phyloP scores from a whole-genome alignment of 1,284 basidiomycete genomes.

The Agaricales sp. region DNA sequence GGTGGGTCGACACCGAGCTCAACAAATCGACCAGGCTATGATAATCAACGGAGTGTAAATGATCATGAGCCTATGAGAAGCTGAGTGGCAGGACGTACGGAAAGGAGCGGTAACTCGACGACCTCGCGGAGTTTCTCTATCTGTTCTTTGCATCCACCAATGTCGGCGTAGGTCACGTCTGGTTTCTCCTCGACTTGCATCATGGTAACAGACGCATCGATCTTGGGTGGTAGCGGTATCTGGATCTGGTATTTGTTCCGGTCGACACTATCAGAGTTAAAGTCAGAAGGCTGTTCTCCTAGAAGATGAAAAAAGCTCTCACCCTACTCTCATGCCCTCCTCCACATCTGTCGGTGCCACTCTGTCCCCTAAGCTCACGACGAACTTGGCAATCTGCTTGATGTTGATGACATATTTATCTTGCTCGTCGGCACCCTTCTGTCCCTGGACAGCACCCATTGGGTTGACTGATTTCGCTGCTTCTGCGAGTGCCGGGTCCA shows the following conservation, averaged over 20 bases:
- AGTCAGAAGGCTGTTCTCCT: slow-evolving; percentile 5
- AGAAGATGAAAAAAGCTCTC: slow-evolving; percentile 15
- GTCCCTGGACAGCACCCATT: slow-evolving; percentile 66
- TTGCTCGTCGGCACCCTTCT: slow-evolving; percentile 90
- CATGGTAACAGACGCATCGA: slow-evolving; percentile 99
- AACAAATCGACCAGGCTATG: slow-evolving; percentile 92
- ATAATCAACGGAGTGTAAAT: background rate
- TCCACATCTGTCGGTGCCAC: slow-evolving; percentile 98
- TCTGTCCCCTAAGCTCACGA: slow-evolving; percentile 93
- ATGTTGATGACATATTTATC: slow-evolving; percentile 99
- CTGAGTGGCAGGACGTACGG: slow-evolving; percentile 41
- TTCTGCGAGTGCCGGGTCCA: slow-evolving; percentile 64
- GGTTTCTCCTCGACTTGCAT: slow-evolving; percentile 99
- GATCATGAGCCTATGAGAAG: background rate
- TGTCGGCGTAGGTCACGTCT: slow-evolving; percentile 96
- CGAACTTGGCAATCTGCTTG: slow-evolving; percentile 99
- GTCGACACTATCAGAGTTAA: slow-evolving; percentile 59
- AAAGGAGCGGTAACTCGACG: slow-evolving; percentile 94
- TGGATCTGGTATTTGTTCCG: slow-evolving; percentile 98
- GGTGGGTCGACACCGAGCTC: slow-evolving; percentile 98
- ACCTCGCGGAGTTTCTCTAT: slow-evolving; percentile 99
- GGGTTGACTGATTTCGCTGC: slow-evolving; percentile 66
- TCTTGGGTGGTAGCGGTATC: slow-evolving; percentile 99
- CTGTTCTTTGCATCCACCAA: slow-evolving; percentile 99
- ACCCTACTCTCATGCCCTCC: slow-evolving; percentile 99